Base-by-base conservation (phyloP, 208 protist species). In the Acanthamoeba triangularis region DNA sequence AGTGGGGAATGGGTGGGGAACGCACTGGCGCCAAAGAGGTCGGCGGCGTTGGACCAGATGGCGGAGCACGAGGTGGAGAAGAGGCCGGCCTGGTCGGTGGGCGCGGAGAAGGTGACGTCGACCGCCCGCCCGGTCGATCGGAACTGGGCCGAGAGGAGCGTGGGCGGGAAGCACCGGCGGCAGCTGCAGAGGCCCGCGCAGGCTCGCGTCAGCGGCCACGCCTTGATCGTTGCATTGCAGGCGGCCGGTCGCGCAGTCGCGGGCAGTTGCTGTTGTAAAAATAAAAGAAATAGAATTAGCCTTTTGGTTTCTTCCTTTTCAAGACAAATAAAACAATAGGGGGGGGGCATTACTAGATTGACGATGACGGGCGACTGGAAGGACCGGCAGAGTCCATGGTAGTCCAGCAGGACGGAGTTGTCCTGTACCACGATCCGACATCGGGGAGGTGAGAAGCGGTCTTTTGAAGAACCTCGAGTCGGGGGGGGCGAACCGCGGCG, bases 41-140 rank as follows among this genome's bases (percentile, higher is more conserved):
- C 30, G 20, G n/a, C 0, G 35, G 72, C 72, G 13, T 80, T 80
- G 14, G 16, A 11, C 72, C 72, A 80, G 33, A 80, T 80, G 72
- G 35, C 72, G 13, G 72, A 37, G 37, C 72, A 80, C 10, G 25
- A 33, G 33, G 72, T 80, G 72, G 30, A 33, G 61, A 30, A 67
- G 61, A 14, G 61, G 61, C 61, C 61, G 72, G 30, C 72, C 33
- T 80, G 72, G 33, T 80, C 18, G 72, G 72, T 80, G 30, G 72
- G 30, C 16, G 25, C 72, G 1, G 30, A 18, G 72, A 80, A 80
- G 72, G n/a, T 47, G 72, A 80, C 72, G 72, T 80, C 72, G 72
- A 80, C 11, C 35, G 72, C 72, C 13, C 72, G 72, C 10, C 72
- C 72, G 11, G 30, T 80, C 30, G 72, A 80, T 1, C 72, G 72